Percentiles rank a stretch among this genome's conserved stretches.
phyloP scores from a whole-genome alignment of 495 filamentous ascomycete species.

The Massariosphaeria phaeospora region DNA sequence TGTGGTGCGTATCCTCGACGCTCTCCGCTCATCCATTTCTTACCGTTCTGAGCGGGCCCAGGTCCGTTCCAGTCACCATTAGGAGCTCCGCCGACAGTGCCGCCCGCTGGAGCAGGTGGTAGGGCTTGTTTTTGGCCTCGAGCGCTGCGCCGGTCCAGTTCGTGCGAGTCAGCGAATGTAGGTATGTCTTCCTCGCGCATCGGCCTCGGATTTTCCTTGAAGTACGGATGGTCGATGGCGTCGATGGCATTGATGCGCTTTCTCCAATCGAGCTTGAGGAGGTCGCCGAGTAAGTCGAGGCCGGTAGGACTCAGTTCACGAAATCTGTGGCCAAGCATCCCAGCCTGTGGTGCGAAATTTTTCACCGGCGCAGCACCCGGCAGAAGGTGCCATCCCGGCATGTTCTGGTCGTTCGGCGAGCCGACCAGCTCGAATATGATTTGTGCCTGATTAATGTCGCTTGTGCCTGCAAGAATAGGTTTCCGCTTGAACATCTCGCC shows the following conservation, averaged over 20 bases:
- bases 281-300: conserved; percentile 71
- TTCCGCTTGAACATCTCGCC: conserved; percentile 96
- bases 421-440: conserved; percentile 93
- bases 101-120: conserved; percentile 85
- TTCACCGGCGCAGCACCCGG: conserved; percentile 75
- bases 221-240: conserved; percentile 89
- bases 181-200: conserved; percentile 77
- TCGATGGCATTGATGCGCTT: conserved; percentile 90
- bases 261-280: conserved; percentile 84
- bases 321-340: conserved; percentile 67
- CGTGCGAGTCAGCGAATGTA: conserved; percentile 87
- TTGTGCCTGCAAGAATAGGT: conserved; percentile 85
- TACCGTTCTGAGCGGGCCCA: conserved; percentile 27
- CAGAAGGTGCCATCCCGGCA: conserved; percentile 83
- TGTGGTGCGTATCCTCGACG: conserved; percentile 14
- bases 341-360: conserved; percentile 56
- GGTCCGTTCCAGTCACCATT: conserved; percentile 55
- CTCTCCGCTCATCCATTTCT: conserved; percentile 27
- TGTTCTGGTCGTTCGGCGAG: conserved; percentile 80
- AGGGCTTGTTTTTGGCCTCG: conserved; percentile 70
- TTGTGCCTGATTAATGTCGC: conserved; percentile 81
- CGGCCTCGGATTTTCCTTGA: conserved; percentile 70
- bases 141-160: conserved; percentile 85
- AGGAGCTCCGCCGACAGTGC: conserved; percentile 72
- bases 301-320: conserved; percentile 60